These are phyloP conservation scores for Talaromyces liani DNA, from an alignment of 495 filamentous ascomycete genomes.

Conservation along the genomic window DNA sequence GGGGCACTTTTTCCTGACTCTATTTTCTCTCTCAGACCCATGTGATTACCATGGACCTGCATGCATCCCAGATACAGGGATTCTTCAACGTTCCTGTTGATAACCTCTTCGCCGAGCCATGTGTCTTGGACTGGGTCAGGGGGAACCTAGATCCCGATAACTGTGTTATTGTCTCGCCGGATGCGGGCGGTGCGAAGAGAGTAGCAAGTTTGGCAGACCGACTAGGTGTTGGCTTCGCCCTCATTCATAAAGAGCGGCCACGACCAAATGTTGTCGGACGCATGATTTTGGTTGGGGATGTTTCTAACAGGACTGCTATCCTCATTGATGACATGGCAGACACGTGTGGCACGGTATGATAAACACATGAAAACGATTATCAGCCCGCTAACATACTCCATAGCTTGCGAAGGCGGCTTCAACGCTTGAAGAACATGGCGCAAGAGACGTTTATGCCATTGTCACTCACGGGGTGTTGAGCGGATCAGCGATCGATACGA, in stretches of 20 bases:
- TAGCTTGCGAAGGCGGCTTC: constrained; percentile 76
- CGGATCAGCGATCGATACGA: constrained; percentile 29
- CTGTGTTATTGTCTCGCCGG: constrained; percentile 78
- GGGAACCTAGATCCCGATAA: constrained; percentile 62
- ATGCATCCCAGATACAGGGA: constrained; percentile 86
- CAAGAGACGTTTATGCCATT: constrained; percentile 66
- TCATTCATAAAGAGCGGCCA: constrained; percentile 77
- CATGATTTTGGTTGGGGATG: constrained; percentile 84
- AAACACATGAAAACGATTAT: neutral
- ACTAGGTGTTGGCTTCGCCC: constrained; percentile 71
- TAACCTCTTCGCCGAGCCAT: constrained; percentile 65
- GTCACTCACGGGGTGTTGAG: constrained; percentile 79
- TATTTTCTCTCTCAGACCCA: constrained; percentile 52
- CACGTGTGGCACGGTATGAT: constrained; percentile 59
- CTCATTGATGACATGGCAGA: constrained; percentile 80
- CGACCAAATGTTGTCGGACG: constrained; percentile 77
- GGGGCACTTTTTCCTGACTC: neutral
- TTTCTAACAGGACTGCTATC: constrained; percentile 62
- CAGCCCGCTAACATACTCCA: neutral
- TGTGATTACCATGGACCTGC: constrained; percentile 75
- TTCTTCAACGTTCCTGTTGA: constrained; percentile 90
- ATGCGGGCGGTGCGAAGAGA: constrained; percentile 80
- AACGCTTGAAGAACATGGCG: constrained; percentile 73
- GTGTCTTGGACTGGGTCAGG: constrained; percentile 71
- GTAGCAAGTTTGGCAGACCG: constrained; percentile 79